Conservation (phyloP, 345 rosid genomes). For the Erysimum cheiranthoides region DNA sequence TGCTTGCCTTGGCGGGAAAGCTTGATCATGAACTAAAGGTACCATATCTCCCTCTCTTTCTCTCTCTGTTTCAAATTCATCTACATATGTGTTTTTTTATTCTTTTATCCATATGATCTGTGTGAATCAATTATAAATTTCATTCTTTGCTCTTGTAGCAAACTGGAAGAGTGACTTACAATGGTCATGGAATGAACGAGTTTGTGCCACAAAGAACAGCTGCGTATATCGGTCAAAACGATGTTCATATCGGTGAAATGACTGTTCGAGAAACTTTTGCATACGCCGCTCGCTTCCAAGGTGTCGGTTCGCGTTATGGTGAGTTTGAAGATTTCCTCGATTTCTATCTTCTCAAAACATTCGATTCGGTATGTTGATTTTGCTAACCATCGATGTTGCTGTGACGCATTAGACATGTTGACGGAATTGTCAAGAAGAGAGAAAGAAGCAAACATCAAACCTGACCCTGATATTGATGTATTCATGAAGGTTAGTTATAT, state of each 20-base stretch:
- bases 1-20: slow-evolving; percentile 81
- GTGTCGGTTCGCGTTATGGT: slow-evolving; percentile 80
- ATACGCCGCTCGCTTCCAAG: slow-evolving; percentile 85
- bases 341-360: not conserved
- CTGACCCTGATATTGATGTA: slow-evolving; percentile 79
- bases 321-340: slow-evolving; percentile 13
- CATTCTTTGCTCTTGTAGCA: slow-evolving; percentile 28
- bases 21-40: slow-evolving; percentile 71
- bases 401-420: slow-evolving; percentile 61
- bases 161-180: slow-evolving; percentile 66
- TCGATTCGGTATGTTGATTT: slow-evolving; percentile 6
- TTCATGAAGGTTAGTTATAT: slow-evolving; percentile 74
- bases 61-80: slow-evolving; percentile 1
- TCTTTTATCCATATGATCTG: not conserved
- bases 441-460: slow-evolving; percentile 76
- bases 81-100: not conserved
- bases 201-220: slow-evolving; percentile 75
- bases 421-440: slow-evolving; percentile 81
- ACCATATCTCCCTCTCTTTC: not conserved
- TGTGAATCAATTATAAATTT: not conserved
- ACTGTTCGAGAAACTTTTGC: slow-evolving; percentile 84
- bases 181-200: slow-evolving; percentile 67
- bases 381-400: not conserved
- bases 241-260: slow-evolving; percentile 72
- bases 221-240: slow-evolving; percentile 79